Conservation (phyloP, 306 rosid genomes). For the Mucuna pruriens region DNA sequence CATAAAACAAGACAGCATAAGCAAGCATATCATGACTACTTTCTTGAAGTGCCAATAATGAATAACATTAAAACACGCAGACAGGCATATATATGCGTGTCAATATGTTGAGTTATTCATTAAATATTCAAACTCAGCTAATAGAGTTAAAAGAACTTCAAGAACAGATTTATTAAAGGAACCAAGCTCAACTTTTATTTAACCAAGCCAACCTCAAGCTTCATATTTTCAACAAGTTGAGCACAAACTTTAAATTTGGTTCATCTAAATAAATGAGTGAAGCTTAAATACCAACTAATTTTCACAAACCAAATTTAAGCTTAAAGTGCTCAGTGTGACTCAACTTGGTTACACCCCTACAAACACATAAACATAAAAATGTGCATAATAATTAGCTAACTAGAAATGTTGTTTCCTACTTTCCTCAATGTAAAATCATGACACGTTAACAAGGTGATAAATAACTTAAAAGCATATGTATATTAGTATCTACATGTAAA, state of each 20-base stretch:
- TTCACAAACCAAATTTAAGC: background rate
- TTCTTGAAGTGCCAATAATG: background rate
- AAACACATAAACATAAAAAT: background rate
- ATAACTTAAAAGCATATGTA: background rate
- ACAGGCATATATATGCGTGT: background rate
- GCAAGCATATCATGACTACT: background rate
- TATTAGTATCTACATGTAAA: background rate
- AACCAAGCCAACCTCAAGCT: background rate
- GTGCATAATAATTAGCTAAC: background rate
- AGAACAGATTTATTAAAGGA: background rate
- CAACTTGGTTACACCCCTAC: background rate
- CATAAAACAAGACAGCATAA: slow-evolving; percentile 9
- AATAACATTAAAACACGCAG: background rate
- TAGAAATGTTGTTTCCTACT: background rate
- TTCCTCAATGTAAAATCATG: background rate
- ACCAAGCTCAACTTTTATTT: background rate
- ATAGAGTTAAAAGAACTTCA: background rate
- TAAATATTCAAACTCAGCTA: too few species aligned
- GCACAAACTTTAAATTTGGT: background rate
- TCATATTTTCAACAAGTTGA: background rate
- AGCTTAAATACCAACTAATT: background rate
- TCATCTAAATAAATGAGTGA: background rate
- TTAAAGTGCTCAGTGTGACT: background rate
- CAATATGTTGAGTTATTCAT: background rate
- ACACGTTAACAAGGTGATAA: background rate